Evolutionary conservation across 1,284 basidiomycete genomes (phyloP), one percentile per base, ranked within the genome.

Genomic region (Cryptococcus floricola): DNA sequence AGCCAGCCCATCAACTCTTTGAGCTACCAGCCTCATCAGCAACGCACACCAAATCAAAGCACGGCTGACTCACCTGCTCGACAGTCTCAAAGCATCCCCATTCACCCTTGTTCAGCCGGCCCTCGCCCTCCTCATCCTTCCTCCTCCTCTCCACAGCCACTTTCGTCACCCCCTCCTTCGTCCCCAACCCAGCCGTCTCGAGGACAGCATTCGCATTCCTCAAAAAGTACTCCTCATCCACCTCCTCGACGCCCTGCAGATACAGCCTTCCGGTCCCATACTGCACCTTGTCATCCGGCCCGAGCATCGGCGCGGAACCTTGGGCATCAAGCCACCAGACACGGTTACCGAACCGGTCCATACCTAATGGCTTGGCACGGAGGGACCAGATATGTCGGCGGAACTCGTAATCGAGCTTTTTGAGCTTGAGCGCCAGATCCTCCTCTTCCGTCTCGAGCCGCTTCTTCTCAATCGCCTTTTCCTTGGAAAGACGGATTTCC

Each of bases 251-350:
- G 1, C 91, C 92, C 74, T 98, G 95, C 28, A 98, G 79, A 73
- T 95, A 96, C 48, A 98, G 72, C 53, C 93, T 80, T 2, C 91
- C 95, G 6, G 91, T 87, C 18, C 91, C 91, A 70, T 92, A 95
- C 68, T 69, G 64, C 7, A 87, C 82, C 42, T 86, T 83, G 31
- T 86, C 84, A 23, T 67, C 61, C 5, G 66, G 85, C 27, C 83
- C 85, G 51, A 91, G 78, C 41, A 95, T 76, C 31, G 86, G 86
- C 53, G 87, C 87, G 2, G 85, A 84, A 3, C 96, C 95, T 78
- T 95, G 84, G 4, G 96, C 95, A 77, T 98, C 95, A 71, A 98
- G 90, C 95, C 95, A 98, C 93, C 94, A 98, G 60, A 97, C 83
- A 37, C 89, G 85, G 74, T 96, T 95, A 68, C 89, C 87, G 77